Evolutionary conservation across 2,329 filamentous ascomycete species (phyloP), one percentile per base, ranked within the genome.

Genomic region (Trichophyton mentagrophytes): DNA sequence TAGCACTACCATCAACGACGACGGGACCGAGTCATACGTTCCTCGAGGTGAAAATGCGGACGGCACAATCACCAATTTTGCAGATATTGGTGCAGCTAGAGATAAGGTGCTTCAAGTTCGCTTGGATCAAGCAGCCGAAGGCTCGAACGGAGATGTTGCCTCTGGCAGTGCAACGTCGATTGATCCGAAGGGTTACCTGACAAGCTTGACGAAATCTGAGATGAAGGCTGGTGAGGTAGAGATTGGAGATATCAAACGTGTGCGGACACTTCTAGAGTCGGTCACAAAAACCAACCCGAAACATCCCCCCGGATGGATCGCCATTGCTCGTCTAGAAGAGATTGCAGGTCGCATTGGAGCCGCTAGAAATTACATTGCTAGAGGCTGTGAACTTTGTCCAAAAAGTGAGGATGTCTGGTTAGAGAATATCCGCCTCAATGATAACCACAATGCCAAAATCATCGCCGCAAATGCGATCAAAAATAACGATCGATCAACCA

Each of bases 271-370:
- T 40, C 78, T 99, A n/a, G 90, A 96, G 70, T 97, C 92, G 0
- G 93, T 97, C 55, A 95, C 96, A 72, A 95, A 93, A 75, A 96
- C 92, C 6, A 99, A 99, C 72, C 89, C 92, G 1, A 91, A 89
- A 64, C 95, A 97, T 70, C 90, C 89, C 0, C 89, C 93, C 8
- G 93, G 90, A 20, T 99, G 95, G 88, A 95, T 99, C 67, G 93
- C 95, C 3, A 89, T 93, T 2, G 90, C 92, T 15, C 85, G 93
- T 69, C 75, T 99, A 56, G 95, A 99, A 73, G 91, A 97, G 72
- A 79, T 95, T 63, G 93, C 93, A 2, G 92, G 92, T 51, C 95
- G 95, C 74, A 87, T 89, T 61, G 90, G 95, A 5, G 87, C 90
- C 2, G 93, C 93, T 11, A 84, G 92, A 61, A 93, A 88, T 67